Percentiles rank a stretch among this genome's conserved stretches.
These are phyloP conservation scores for Didymellaceae sp. DNA, from an alignment of 2,329 filamentous ascomycete genomes.

Conservation along the genomic window DNA sequence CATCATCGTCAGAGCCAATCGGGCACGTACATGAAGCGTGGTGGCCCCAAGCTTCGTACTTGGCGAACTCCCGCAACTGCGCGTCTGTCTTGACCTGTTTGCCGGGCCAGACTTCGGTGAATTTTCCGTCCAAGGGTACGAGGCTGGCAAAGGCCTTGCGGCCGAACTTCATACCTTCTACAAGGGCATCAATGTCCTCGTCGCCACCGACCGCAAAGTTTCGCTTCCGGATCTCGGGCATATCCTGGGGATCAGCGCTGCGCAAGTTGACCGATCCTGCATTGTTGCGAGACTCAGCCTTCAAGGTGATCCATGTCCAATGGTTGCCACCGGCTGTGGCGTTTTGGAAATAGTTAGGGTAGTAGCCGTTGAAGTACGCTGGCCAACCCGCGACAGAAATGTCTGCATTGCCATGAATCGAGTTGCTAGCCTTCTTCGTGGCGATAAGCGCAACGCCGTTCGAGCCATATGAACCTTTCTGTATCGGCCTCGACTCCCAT, in stretches of 20 bases:
- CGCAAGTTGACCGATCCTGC: slow-evolving; percentile 67
- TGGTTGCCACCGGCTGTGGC: slow-evolving; percentile 53
- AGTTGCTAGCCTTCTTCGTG: slow-evolving; percentile 45
- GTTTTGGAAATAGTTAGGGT: slow-evolving; percentile 59
- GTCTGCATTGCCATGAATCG: slow-evolving; percentile 56
- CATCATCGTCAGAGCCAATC: slow-evolving; percentile 59
- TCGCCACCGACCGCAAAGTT: slow-evolving; percentile 59
- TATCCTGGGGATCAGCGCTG: slow-evolving; percentile 67
- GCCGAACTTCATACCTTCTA: slow-evolving; percentile 60
- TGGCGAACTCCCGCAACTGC: slow-evolving; percentile 36
- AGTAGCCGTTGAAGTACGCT: slow-evolving; percentile 61
- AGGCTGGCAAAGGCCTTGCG: slow-evolving; percentile 50
- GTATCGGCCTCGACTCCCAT: slow-evolving; percentile 48
- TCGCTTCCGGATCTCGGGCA: slow-evolving; percentile 62
- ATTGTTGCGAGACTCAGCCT: slow-evolving; percentile 68
- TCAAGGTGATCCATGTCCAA: slow-evolving; percentile 61
- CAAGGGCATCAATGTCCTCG: slow-evolving; percentile 61
- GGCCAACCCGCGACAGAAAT: slow-evolving; percentile 62
- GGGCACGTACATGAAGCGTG: slow-evolving; percentile 65
- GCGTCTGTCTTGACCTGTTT: slow-evolving; percentile 49
- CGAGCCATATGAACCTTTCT: slow-evolving; percentile 56
- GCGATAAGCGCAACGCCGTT: slow-evolving; percentile 61
- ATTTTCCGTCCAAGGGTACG: slow-evolving; percentile 37
- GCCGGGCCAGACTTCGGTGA: slow-evolving; percentile 57
- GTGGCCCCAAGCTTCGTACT: slow-evolving; percentile 53